Conservation (phyloP, 1,284 basidiomycete genomes). For the Mrakiaceae sp. region DNA sequence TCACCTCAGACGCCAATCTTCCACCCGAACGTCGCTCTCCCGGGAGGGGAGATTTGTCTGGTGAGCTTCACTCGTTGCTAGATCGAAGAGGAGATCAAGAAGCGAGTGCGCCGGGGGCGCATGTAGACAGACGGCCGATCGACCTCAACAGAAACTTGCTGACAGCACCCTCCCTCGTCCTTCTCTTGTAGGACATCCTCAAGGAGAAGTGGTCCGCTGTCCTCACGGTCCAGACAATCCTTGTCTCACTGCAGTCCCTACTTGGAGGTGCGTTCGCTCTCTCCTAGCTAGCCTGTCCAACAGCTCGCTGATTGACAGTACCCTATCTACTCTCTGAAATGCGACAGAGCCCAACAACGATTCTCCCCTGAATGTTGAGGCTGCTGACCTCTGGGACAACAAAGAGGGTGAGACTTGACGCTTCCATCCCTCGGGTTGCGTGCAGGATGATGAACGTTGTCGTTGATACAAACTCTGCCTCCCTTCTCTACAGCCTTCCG, state of each 20-base stretch:
- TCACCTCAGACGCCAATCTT: constrained; percentile 45
- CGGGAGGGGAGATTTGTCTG: constrained; percentile 61
- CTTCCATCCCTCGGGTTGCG: background rate
- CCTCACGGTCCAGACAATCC: constrained; percentile 74
- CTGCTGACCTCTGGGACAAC: constrained; percentile 60
- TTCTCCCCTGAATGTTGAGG: constrained; percentile 71
- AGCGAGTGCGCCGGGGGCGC: too few relatives aligned
- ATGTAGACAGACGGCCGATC: background rate
- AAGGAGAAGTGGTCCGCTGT: constrained; percentile 85
- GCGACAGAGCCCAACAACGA: constrained; percentile 74
- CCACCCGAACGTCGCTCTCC: constrained; percentile 73
- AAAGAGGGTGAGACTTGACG: constrained; percentile 44
- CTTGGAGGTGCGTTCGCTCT: constrained; percentile 53
- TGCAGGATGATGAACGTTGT: background rate
- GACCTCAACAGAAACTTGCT: background rate
- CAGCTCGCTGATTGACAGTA: background rate
- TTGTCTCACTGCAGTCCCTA: constrained; percentile 72
- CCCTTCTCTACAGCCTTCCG: background rate
- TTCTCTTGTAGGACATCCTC: constrained; percentile 2
- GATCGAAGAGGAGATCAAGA: too few relatives aligned
- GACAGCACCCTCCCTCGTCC: background rate
- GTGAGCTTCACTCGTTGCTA: constrained; percentile 38
- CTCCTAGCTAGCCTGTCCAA: background rate
- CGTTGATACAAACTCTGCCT: background rate
- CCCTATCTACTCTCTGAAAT: constrained; percentile 10